These are phyloP conservation scores for Eucalyptus microcorys DNA, from an alignment of 345 rosid genomes.

Conservation along the genomic window DNA sequence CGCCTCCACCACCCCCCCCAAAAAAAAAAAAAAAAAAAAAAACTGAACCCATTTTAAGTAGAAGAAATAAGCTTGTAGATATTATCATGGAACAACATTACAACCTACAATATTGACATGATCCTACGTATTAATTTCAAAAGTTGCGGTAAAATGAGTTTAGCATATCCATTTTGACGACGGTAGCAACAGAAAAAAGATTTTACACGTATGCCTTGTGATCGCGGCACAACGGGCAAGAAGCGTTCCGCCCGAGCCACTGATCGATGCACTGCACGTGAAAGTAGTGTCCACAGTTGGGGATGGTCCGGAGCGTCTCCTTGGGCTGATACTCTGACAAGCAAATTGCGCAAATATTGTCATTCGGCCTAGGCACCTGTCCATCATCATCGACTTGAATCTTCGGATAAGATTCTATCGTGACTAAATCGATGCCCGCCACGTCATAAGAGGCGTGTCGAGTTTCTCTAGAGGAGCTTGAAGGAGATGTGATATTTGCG, in stretches of 20 bases:
- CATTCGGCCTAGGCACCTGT: not conserved
- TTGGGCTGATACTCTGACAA: not conserved
- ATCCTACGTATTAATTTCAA: not conserved
- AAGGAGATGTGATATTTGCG: not conserved
- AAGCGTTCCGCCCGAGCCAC: not conserved
- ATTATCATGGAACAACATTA: not conserved
- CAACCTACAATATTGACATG: not conserved
- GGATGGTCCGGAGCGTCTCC: not conserved
- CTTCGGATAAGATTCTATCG: not conserved
- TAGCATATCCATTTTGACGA: not conserved
- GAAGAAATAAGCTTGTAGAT: not conserved
- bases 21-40: too few relatives aligned
- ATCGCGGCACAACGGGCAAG: not conserved
- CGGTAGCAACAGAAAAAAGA: not conserved
- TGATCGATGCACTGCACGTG: not conserved
- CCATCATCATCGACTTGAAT: not conserved
- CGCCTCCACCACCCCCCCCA: rapidly evolving
- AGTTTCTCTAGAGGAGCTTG: not conserved
- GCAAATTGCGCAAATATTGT: not conserved
- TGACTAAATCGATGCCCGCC: not conserved
- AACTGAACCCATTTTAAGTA: not conserved
- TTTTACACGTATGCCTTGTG: not conserved
- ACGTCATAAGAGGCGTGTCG: not conserved
- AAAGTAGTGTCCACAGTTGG: not conserved
- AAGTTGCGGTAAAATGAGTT: not conserved